phyloP scores from a whole-genome alignment of 176 grass and related monocot genomes.

The Oryza glumipatula region DNA sequence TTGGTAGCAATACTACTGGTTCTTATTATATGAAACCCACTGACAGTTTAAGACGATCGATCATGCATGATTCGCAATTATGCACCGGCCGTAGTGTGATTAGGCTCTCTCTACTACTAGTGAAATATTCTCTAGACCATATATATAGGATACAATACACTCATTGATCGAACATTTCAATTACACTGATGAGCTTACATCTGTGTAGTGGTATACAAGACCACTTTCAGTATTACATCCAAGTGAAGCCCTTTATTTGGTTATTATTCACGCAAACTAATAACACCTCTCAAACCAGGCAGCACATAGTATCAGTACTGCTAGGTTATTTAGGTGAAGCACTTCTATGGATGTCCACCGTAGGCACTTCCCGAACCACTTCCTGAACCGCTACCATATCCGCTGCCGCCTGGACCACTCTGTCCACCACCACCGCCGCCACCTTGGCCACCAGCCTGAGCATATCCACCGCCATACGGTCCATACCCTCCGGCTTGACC shows the following conservation, averaged over 20 bases:
- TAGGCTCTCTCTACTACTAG: too few relatives aligned
- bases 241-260: neutral
- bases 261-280: neutral
- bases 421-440: slow-evolving; percentile 16
- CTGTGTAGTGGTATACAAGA: neutral
- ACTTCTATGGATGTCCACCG: neutral
- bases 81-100: too few relatives aligned
- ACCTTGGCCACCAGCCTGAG: slow-evolving; percentile 30
- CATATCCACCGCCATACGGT: neutral
- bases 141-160: too few relatives aligned
- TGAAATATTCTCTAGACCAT: too few relatives aligned
- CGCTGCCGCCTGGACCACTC: neutral
- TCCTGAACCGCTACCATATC: slow-evolving; percentile 15
- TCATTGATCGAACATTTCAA: neutral
- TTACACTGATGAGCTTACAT: neutral
- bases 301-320: neutral
- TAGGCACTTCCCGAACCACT: neutral
- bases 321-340: neutral
- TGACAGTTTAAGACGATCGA: too few relatives aligned
- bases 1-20: too few relatives aligned
- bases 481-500: slow-evolving; percentile 25
- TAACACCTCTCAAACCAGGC: too few relatives aligned
- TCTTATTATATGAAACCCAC: too few relatives aligned
- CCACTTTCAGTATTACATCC: neutral
- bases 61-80: too few relatives aligned